Evolutionary conservation across 768 basidiomycete genomes (phyloP).

Genomic region (Suillus plorans): DNA sequence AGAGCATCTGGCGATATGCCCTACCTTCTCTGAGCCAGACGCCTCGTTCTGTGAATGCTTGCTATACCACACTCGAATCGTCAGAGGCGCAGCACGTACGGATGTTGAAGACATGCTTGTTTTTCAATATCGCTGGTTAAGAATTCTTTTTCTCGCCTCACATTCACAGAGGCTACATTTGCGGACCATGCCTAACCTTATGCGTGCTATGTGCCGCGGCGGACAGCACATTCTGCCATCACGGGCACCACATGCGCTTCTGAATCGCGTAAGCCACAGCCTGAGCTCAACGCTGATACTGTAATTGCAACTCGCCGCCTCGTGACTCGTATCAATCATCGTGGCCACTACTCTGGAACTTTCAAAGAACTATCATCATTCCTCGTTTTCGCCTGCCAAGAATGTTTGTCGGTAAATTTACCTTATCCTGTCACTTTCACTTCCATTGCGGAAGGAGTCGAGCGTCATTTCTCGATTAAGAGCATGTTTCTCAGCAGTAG

Average conservation of each 20-base stretch:
- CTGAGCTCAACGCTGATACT: background rate
- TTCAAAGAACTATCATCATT: background rate
- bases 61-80: too few relatives aligned
- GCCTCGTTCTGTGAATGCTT: too few relatives aligned
- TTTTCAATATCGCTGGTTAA: too few relatives aligned
- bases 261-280: background rate
- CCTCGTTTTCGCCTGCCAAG: background rate
- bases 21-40: too few relatives aligned
- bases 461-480: background rate
- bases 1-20: too few relatives aligned
- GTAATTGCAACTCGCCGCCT: background rate
- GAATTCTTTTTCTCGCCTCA: too few relatives aligned
- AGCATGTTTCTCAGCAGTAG: background rate
- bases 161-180: too few relatives aligned
- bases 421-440: background rate
- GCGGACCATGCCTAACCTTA: too few relatives aligned
- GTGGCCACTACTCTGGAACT: background rate
- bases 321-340: background rate
- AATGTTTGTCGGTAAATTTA: background rate
- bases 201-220: too few relatives aligned
- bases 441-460: background rate
- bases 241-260: background rate
- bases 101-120: too few relatives aligned
- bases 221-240: background rate
- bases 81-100: too few relatives aligned